A percentile compares a stretch with the other conserved stretches of the same genome.
phyloP scores from a whole-genome alignment of 1,284 basidiomycete genomes.

The Ceratobasidium sp. region DNA sequence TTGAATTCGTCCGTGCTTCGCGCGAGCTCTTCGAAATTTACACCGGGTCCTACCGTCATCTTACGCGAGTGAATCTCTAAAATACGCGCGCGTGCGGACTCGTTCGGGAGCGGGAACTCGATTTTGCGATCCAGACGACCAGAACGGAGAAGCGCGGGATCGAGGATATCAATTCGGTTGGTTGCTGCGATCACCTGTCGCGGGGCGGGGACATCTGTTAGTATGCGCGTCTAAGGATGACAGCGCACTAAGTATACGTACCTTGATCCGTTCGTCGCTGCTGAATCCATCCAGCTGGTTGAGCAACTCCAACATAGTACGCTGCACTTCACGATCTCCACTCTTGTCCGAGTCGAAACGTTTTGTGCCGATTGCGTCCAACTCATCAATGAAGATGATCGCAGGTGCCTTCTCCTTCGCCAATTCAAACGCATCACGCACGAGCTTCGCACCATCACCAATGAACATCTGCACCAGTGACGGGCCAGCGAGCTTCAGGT shows the following conservation, averaged over 20 bases:
- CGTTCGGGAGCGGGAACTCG: constrained; percentile 84
- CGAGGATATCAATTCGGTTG: constrained; percentile 98
- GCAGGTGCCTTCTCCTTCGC: constrained; percentile 84
- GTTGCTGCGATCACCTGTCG: constrained; percentile 96
- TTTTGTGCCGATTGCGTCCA: constrained; percentile 86
- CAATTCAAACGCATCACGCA: constrained; percentile 81
- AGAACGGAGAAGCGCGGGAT: constrained; percentile 81
- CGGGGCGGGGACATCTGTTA: not conserved
- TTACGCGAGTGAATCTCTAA: constrained; percentile 91
- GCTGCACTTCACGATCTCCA: constrained; percentile 83
- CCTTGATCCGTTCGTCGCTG: constrained; percentile 97
- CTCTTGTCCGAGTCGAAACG: constrained; percentile 85
- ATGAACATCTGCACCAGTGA: constrained; percentile 88
- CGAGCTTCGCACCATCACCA: constrained; percentile 84
- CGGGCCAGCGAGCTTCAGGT: constrained; percentile 83
- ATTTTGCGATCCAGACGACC: constrained; percentile 85
- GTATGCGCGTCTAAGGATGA: constrained; percentile 21
- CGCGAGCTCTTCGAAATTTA: constrained; percentile 84
- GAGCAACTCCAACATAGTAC: constrained; percentile 84
- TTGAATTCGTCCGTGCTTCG: constrained; percentile 85
- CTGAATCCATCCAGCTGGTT: constrained; percentile 87
- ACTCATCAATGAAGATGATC: constrained; percentile 86
- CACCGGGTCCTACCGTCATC: constrained; percentile 84
- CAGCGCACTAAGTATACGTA: constrained; percentile 55
- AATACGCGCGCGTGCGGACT: constrained; percentile 78